Evolutionary conservation across 225 moss, liverwort and hornwort species (phyloP), one percentile per base, ranked within the genome.

Genomic region (Pleurozium schreberi): DNA sequence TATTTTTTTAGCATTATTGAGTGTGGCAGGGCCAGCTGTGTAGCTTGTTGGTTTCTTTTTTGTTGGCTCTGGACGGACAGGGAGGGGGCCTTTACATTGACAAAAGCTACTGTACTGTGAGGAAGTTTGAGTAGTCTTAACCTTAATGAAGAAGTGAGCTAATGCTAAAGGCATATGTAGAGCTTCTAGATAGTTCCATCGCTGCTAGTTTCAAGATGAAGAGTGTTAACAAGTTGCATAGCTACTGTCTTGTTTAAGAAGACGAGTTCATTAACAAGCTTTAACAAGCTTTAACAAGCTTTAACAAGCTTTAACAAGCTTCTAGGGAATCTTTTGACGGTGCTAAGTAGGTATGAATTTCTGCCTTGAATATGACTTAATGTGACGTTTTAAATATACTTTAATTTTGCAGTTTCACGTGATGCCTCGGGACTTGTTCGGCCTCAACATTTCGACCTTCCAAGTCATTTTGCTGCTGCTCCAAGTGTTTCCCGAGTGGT

Each of bases 341-440:
- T 66, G 66, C 28, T 66, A 49, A 49, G 49, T 12, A n/a, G 19
- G 21, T 28, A 30, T 66, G 18, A 49, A 38, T 38, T 38, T 17
- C 22, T 66, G 43, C 47, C 18, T 55, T 55, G 55, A 60, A 23
- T 59, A 18, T 60, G 18, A 42, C 34, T n/a, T 8, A 27, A 17
- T 59, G 33, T 53, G 26, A 50, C 5, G 14, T 14, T 26, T 34
- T 0, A 10, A 11, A n/a, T n/a, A n/a, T n/a, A n/a, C n/a, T n/a
- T 85, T 14, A 8, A 26, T 59, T 19, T 8, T 64, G 55, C 95
- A 97, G 97, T 94, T 95, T 38, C 96, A 98, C 80, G 93, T 98
- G 36, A 86, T 98, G 50, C 98, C 98, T 22, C 89, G 98, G 33
- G 97, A 98, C 87, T 90, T 98, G 60, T 86, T 93, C 67, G 93